A percentile compares a stretch with the other conserved stretches of the same genome.
phyloP scores from a whole-genome alignment of 2,329 filamentous ascomycete species.

The Colletotrichum sp. region DNA sequence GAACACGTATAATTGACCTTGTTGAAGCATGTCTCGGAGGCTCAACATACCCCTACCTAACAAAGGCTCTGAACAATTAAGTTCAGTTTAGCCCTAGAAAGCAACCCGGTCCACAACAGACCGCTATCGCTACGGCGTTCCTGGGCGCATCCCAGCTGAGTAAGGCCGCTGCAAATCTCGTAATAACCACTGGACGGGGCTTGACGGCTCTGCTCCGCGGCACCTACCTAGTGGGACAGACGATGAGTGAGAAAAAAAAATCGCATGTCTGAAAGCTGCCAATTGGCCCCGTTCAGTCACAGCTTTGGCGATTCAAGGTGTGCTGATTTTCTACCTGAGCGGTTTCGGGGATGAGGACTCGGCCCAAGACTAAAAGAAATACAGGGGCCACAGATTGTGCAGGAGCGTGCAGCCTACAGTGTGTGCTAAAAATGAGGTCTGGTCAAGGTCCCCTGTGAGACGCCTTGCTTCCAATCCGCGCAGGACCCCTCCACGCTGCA shows the following conservation, averaged over 20 bases:
- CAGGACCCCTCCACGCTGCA: neutral
- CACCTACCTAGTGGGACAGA: neutral
- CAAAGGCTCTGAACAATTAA: neutral
- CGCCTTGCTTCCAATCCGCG: neutral
- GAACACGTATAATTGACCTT: neutral
- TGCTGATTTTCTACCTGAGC: neutral
- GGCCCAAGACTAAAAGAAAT: neutral
- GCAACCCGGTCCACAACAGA: neutral
- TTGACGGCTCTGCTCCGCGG: neutral
- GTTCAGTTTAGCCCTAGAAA: neutral
- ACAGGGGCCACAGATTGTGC: neutral
- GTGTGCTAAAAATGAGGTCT: neutral
- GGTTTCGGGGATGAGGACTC: constrained; percentile 2
- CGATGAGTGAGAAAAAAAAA: neutral
- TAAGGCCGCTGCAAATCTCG: constrained; percentile 19
- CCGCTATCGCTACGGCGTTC: neutral
- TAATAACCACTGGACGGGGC: neutral
- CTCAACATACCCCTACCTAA: neutral
- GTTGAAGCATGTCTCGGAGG: neutral
- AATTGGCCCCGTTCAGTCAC: neutral
- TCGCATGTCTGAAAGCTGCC: neutral
- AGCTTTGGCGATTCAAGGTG: neutral
- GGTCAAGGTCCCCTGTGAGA: neutral
- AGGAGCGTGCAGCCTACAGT: neutral
- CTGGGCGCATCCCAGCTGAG: constrained; percentile 10